These are phyloP conservation scores for Trichopus zeylanicus DNA, from an alignment of 116 monocot genomes.

Conservation along the genomic window DNA sequence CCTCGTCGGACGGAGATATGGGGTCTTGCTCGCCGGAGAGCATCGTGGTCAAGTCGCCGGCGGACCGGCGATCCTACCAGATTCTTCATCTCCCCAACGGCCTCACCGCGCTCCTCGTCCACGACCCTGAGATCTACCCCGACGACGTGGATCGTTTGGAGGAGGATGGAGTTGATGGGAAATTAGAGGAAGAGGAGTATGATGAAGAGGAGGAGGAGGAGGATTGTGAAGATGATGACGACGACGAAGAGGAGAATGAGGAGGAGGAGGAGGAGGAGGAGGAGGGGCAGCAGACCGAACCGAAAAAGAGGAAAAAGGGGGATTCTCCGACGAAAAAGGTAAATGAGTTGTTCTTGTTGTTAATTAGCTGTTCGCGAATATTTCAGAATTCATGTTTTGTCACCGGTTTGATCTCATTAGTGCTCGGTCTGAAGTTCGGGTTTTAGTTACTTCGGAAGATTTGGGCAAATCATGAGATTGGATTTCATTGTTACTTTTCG, in stretches of 20 bases:
- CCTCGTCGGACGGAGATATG: background rate
- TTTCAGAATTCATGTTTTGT: background rate
- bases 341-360: background rate
- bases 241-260: constrained; percentile 19
- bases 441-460: background rate
- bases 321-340: constrained; percentile 72
- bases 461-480: too few relatives aligned
- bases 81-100: constrained; percentile 72
- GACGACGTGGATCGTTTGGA: constrained; percentile 14
- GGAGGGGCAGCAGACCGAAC: constrained; percentile 18
- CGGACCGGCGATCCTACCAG: constrained; percentile 60
- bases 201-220: constrained; percentile 23
- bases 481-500: too few relatives aligned
- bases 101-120: constrained; percentile 71
- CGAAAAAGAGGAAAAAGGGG: constrained; percentile 24
- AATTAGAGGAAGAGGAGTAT: constrained; percentile 7
- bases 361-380: background rate
- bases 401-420: background rate
- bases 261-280: constrained; percentile 31
- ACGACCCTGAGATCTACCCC: constrained; percentile 95
- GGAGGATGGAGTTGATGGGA: constrained; percentile 5
- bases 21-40: constrained; percentile 22
- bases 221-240: constrained; percentile 15
- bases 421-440: background rate
- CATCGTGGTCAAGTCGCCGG: constrained; percentile 68